Base-by-base conservation (phyloP, 208 protist genomes). In the Wallacemonas collosoma region DNA sequence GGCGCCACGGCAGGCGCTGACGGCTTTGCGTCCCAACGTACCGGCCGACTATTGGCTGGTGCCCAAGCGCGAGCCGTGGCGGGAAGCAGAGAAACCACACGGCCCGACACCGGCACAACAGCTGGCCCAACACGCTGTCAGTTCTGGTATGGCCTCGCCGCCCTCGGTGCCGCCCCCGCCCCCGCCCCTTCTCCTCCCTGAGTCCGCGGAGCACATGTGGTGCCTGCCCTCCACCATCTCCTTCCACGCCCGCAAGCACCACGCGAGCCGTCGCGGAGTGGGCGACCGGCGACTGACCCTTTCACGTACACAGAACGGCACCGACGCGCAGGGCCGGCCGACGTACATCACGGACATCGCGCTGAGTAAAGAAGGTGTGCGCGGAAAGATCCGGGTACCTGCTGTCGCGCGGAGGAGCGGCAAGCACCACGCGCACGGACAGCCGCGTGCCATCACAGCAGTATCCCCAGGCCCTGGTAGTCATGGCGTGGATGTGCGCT, bases 181-280 rank as follows among this genome's bases (percentile, higher is more conserved):
- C 7, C 62, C 62, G 43, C 62, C 62, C 11, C 56, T 61, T 3
- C 6, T 43, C 4, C 56, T 61, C 3, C 17, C 56, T 2, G 56
- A 61, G 36, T 6, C 36, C 56, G 6, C 36, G 36, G 48, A 54
- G 2, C 15, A 15, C 2, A 7, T 45, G 55, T 60, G 39, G 66
- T 56, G 15, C 45, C 58, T 40, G 58, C 56, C 26, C 26, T 26
- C 41, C 67, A 64, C 54, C 36, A 72, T 66, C 39, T 75, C 58
- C 11, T 75, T 89, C 79, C 60, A 61, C 61, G 68, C 89, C 3
- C 70, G 77, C 71, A 92, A 92, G 72, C 87, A 92, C 57, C 87
- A 92, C 73, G 65, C 83, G 55, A 90, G 84, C 11, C 81, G 87
- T 51, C 72, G 66, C 17, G 78, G 84, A 17, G 73, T 72, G 1